Conservation (phyloP, 495 filamentous ascomycete genomes). For the Talaromyces stipitatus region DNA sequence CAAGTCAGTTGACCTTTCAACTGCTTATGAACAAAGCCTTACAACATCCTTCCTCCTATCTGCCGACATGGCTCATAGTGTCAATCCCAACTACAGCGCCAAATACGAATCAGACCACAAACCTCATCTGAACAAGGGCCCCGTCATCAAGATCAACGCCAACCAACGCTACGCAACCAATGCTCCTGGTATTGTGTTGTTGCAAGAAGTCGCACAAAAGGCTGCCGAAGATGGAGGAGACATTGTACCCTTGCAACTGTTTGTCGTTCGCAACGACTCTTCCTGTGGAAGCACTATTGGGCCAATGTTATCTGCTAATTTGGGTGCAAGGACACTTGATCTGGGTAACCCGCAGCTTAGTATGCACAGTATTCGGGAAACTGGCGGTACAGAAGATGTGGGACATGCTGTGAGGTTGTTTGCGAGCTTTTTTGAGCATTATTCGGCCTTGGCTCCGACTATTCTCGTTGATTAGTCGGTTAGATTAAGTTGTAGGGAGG, state of each 20-base stretch:
- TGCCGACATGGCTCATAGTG: conserved; percentile 93
- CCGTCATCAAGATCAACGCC: conserved; percentile 96
- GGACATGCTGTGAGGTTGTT: conserved; percentile 83
- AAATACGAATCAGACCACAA: conserved; percentile 90
- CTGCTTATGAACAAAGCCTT: conserved; percentile 89
- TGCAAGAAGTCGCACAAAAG: conserved; percentile 77
- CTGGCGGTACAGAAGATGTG: conserved; percentile 78
- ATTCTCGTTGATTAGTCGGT: conserved; percentile 69
- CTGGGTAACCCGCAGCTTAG: conserved; percentile 91
- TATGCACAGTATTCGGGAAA: conserved; percentile 98
- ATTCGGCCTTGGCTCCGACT: conserved; percentile 67
- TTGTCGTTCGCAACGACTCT: conserved; percentile 93
- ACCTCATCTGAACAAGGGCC: conserved; percentile 92
- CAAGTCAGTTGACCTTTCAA: conserved; percentile 44
- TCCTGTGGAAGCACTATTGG: conserved; percentile 95
- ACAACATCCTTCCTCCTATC: conserved; percentile 90
- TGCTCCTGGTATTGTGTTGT: conserved; percentile 84
- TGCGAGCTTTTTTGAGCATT: conserved; percentile 78
- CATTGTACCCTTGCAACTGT: conserved; percentile 82
- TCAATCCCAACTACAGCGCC: conserved; percentile 85
- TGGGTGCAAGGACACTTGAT: conserved; percentile 85
- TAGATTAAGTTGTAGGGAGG: no score
- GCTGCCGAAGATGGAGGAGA: conserved; percentile 37
- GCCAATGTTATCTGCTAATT: conserved; percentile 78
- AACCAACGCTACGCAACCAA: conserved; percentile 96